phyloP scores from a whole-genome alignment of 768 basidiomycete species.

The Leccinum ochraceum region DNA sequence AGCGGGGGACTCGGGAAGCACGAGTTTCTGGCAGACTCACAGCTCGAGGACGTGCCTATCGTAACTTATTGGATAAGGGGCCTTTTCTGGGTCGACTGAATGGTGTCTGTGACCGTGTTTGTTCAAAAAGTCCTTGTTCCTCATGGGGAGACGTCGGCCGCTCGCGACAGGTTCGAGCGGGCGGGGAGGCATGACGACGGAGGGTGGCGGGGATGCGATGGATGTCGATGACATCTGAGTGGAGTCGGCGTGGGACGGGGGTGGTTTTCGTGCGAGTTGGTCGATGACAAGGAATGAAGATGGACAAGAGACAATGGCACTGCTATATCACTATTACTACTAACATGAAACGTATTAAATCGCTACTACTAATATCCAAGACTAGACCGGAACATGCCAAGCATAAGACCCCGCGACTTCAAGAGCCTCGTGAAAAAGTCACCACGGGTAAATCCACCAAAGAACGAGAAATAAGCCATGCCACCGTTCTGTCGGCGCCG shows the following conservation, averaged over 20 bases:
- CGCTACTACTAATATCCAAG: constrained; percentile 29
- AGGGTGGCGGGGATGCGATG: constrained; percentile 19
- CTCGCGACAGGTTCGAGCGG: constrained; percentile 22
- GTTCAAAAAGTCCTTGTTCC: constrained; percentile 55
- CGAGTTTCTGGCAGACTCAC: constrained; percentile 42
- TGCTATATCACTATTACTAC: neutral
- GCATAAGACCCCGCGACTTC: constrained; percentile 40
- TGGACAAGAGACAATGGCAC: constrained; percentile 3
- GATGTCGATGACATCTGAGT: constrained; percentile 11
- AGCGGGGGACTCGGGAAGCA: neutral
- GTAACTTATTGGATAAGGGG: constrained; percentile 77
- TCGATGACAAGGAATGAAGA: constrained; percentile 14
- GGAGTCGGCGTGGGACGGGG: constrained; percentile 8
- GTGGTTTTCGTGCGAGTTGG: neutral
- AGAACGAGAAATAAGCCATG: constrained; percentile 38
- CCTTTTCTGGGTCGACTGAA: constrained; percentile 70
- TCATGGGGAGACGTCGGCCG: constrained; percentile 34
- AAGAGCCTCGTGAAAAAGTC: constrained; percentile 41
- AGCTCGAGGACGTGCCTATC: constrained; percentile 66
- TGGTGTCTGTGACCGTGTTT: constrained; percentile 69
- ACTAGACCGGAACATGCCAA: constrained; percentile 29
- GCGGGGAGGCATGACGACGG: constrained; percentile 24
- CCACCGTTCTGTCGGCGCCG: constrained; percentile 40
- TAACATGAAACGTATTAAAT: constrained; percentile 17
- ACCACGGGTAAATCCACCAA: constrained; percentile 48